Evolutionary conservation across 2,329 filamentous ascomycete genomes (phyloP), one percentile per base, ranked within the genome.

Genomic region (Colletotrichum incanum): DNA sequence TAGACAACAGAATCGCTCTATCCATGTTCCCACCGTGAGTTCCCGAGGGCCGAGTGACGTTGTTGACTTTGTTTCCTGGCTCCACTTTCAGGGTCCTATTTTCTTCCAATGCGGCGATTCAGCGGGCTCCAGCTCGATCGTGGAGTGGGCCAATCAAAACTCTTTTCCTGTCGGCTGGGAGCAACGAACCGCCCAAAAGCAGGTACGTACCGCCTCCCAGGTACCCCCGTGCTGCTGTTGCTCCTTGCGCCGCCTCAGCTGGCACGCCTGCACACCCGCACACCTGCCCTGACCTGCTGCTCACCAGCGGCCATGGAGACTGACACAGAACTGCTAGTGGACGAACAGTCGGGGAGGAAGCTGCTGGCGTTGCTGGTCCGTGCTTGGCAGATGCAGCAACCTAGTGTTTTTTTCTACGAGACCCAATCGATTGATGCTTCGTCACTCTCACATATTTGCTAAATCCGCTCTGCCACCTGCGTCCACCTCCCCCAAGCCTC

Each of bases 321-420:
- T 68, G 49, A 56, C 65, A 31, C 41, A 39, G 26, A 28, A 28
- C 50, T 56, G 52, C 50, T 68, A 54, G 65, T 41, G 65, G 47
- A 41, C 16, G 43, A 23, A 23, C 41, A 67, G 58, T 14, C 34
- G 54, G 54, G 11, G 20, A 56, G n/a, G 54, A 34, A 72, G 65
- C 70, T 72, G 60, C 45, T 60, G 61, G 61, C 39, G 50, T 37
- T 72, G 58, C 54, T 83, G 82, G 74, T 79, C 77, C 73, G 82
- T 82, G 66, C 81, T 81, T 34, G 81, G 81, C 11, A 83, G 75
- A 67, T 83, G 81, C 65, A 75, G 73, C 68, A 74, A 74, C 73
- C 73, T 67, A 72, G 63, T 74, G 72, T 74, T 74, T 74, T 80
- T 80, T 79, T 79, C 74, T 67, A 75, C 74, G 74, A 75, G 60